Evolutionary conservation across 2,329 filamentous ascomycete species (phyloP), one percentile per base, ranked within the genome.

Genomic region (Fusarium subtropicale): DNA sequence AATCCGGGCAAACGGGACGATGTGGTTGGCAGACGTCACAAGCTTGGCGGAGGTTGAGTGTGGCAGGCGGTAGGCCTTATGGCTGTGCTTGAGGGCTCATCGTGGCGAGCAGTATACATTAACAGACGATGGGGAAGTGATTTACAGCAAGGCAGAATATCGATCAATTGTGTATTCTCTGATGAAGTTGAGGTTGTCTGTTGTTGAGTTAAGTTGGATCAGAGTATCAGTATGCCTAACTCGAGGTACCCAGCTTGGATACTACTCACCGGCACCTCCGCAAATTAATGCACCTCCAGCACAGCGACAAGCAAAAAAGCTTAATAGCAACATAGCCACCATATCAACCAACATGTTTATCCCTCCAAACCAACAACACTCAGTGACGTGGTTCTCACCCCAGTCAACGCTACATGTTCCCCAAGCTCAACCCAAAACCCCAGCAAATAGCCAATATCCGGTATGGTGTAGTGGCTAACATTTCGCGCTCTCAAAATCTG

Each of bases 401-500:
- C 20, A 3, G n/a, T 13, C 6, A 9, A 8, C 13, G 12, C n/a
- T n/a, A 38, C 33, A 39, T 39, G 4, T 0, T 0, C 0, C 0
- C 4, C 3, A 22, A 30, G 1, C 5, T 2, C 13, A 20, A 5
- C 1, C 1, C 2, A 4, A 4, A 5, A 4, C 18, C 20, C 30
- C 15, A 56, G 36, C n/a, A 56, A 56, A 48, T 15, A 18, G 2
- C 34, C n/a, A 6, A 22, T 13, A 18, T 76, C 74, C 74, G 74
- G 74, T 76, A 76, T 76, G 75, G 75, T 76, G 75, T 76, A 76
- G 74, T 76, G 75, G 75, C 74, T 74, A 76, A 76, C 75, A 76
- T 76, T 76, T 76, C 74, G 71, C 75, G 75, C 75, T 76, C 75
- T 76, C 75, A 76, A 57, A 63, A 63, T 31, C 9, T 63, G 58